phyloP scores from a whole-genome alignment of 495 filamentous ascomycete genomes.

The Aspergillus indologenus region DNA sequence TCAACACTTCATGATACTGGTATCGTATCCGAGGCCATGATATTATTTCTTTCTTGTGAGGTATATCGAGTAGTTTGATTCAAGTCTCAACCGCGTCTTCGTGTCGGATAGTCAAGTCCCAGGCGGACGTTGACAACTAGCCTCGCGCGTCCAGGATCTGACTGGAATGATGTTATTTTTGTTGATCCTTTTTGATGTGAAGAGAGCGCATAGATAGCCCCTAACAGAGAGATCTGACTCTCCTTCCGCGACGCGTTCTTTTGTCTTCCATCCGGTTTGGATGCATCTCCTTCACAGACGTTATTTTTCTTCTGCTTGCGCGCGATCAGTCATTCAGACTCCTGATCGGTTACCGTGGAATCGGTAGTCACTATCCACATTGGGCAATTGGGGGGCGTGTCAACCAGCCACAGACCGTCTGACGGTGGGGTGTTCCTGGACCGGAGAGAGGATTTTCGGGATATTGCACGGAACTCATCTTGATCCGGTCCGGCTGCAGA shows the following conservation, averaged over 20 bases:
- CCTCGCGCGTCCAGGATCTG: not conserved
- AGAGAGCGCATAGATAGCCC: not conserved
- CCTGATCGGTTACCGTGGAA: not conserved
- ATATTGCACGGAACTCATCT: constrained; percentile 1
- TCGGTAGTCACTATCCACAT: not conserved
- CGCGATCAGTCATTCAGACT: constrained; percentile 3
- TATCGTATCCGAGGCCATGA: no score
- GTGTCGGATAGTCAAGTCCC: not conserved
- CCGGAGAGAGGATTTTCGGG: not conserved
- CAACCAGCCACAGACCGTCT: constrained; percentile 4
- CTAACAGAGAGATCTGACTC: not conserved
- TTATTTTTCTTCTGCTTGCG: not conserved
- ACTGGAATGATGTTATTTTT: not conserved
- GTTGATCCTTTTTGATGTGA: not conserved
- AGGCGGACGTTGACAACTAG: not conserved
- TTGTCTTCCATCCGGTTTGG: not conserved
- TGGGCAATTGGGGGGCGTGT: not conserved
- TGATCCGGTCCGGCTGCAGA: constrained; percentile 14
- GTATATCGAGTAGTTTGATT: not conserved
- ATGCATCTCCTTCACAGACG: not conserved
- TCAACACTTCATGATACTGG: not conserved
- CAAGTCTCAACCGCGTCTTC: not conserved
- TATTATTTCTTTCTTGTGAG: no score
- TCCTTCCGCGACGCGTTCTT: not conserved
- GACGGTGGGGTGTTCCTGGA: constrained; percentile 6